phyloP scores from a whole-genome alignment of 2,329 filamentous ascomycete genomes.

The Fusarium abutilonis region DNA sequence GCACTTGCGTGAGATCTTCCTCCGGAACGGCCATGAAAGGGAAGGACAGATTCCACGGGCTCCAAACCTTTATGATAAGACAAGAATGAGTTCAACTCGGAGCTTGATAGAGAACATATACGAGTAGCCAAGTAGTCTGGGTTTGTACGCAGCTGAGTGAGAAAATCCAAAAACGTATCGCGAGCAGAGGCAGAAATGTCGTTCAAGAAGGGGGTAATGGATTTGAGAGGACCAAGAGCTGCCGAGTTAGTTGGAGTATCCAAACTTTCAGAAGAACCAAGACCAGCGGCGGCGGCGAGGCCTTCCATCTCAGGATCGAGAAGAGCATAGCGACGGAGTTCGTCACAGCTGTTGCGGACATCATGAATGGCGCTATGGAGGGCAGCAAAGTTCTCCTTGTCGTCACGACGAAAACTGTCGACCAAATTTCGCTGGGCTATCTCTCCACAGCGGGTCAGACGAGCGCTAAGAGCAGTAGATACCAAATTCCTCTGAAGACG shows the following conservation, averaged over 20 bases:
- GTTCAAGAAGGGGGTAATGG: constrained; percentile 69
- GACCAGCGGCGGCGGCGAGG: constrained; percentile 55
- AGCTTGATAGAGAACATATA: constrained; percentile 76
- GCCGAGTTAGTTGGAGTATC: constrained; percentile 58
- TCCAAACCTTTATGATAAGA: constrained; percentile 82
- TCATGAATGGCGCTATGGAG: constrained; percentile 83
- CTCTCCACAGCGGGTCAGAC: constrained; percentile 78
- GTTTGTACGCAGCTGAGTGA: constrained; percentile 85
- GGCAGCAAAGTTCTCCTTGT: constrained; percentile 79
- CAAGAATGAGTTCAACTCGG: constrained; percentile 81
- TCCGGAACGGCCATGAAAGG: constrained; percentile 67
- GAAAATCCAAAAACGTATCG: constrained; percentile 79
- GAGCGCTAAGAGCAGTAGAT: constrained; percentile 77
- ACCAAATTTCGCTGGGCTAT: constrained; percentile 79
- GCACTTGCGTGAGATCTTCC: constrained; percentile 57
- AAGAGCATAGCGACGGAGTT: constrained; percentile 74
- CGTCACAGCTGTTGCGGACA: constrained; percentile 80
- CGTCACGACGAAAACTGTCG: constrained; percentile 80
- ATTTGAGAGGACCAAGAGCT: constrained; percentile 51
- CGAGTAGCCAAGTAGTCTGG: constrained; percentile 87
- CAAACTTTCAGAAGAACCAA: constrained; percentile 60
- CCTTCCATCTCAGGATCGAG: constrained; percentile 77
- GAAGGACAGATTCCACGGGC: constrained; percentile 83
- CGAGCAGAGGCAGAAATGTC: constrained; percentile 80
- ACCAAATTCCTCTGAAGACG: constrained; percentile 79